phyloP scores from a whole-genome alignment of 768 basidiomycete genomes.

The Russula foetens region DNA sequence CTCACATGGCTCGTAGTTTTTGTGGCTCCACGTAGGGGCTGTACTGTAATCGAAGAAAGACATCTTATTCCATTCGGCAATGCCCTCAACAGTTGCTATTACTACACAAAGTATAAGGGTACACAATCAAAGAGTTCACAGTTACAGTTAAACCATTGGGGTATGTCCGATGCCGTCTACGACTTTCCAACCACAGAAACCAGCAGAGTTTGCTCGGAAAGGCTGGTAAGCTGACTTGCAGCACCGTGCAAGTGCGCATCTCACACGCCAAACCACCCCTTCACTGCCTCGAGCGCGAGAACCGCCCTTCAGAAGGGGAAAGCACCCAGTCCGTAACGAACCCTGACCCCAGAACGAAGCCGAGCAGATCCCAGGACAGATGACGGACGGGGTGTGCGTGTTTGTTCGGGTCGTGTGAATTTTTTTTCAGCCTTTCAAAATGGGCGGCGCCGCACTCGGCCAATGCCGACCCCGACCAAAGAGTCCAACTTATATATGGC shows the following conservation, averaged over 20 bases:
- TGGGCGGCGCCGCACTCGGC: neutral
- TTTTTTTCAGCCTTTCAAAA: neutral
- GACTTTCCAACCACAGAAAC: conserved; percentile 21
- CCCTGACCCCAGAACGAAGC: conserved; percentile 21
- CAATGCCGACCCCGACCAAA: conserved; percentile 11
- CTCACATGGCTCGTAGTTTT: neutral
- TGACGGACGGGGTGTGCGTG: conserved; percentile 32
- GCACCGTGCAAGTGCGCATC: conserved; percentile 17
- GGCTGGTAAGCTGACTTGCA: conserved; percentile 24
- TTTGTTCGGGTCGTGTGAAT: conserved; percentile 31
- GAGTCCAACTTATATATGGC: no score
- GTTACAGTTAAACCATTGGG: neutral
- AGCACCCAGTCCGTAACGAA: conserved; percentile 18
- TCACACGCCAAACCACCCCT: conserved; percentile 29
- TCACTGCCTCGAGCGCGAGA: conserved; percentile 22
- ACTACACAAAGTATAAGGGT: neutral
- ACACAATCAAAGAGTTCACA: neutral
- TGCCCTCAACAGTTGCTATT: no score
- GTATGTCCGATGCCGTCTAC: conserved; percentile 26
- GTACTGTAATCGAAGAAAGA: conserved; percentile 10
- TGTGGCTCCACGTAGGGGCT: neutral
- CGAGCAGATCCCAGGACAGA: conserved; percentile 22
- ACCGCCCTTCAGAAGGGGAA: conserved; percentile 25
- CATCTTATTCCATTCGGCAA: neutral
- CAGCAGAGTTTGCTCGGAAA: neutral